Evolutionary conservation across 78 protist species (phyloP).

Genomic region (Trichosphaerium sp.): DNA sequence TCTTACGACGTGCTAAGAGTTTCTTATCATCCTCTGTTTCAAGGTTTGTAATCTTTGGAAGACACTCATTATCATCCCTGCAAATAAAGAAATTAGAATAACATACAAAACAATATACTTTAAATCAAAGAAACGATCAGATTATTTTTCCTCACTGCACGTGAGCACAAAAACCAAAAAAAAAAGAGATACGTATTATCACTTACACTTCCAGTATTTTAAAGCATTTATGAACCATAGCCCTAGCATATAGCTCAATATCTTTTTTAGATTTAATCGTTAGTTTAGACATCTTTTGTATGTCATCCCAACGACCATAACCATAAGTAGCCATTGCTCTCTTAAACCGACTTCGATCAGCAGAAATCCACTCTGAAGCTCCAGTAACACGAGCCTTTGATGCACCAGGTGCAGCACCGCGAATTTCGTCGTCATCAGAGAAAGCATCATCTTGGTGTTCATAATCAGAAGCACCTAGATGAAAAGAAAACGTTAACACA

Average conservation of each 20-base stretch:
- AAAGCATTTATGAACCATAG: no score
- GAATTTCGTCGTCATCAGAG: not conserved
- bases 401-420: not conserved
- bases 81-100: not conserved
- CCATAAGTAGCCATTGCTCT: constrained; percentile 12
- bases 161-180: not conserved
- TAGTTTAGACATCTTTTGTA: constrained; percentile 13
- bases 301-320: constrained; percentile 41
- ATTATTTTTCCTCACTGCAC: constrained; percentile 1
- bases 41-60: no score
- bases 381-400: constrained; percentile 1
- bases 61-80: not conserved
- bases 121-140: not conserved
- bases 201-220: no score
- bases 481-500: no score
- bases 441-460: constrained; percentile 20
- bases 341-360: constrained; percentile 33
- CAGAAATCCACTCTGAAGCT: constrained; percentile 13
- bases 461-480: no score
- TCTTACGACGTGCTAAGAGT: no score
- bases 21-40: no score
- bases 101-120: not conserved
- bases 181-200: no score
- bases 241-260: constrained; percentile 21
- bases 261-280: constrained; percentile 19